These are phyloP conservation scores for Trichoderma endophyticum DNA, from an alignment of 2,329 filamentous ascomycete genomes.

Conservation along the genomic window DNA sequence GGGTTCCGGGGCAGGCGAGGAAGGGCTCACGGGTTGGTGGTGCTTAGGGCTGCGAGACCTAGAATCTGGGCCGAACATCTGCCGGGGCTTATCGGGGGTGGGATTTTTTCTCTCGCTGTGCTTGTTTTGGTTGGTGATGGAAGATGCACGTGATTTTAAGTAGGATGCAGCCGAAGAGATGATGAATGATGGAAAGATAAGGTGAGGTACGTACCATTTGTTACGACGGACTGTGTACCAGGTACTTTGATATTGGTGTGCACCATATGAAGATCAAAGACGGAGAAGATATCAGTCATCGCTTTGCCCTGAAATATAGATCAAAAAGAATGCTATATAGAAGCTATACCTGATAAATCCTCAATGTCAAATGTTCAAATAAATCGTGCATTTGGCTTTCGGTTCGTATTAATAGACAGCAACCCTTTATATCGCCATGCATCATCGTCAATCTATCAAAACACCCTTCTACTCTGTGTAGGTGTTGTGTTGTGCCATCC, in stretches of 20 bases:
- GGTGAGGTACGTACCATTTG: not conserved
- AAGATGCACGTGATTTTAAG: not conserved
- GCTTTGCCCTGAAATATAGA: not conserved
- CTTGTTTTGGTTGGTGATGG: not conserved
- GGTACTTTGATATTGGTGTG: not conserved
- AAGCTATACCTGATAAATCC: not conserved
- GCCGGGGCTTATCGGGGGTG: slow-evolving; percentile 27
- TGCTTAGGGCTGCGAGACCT: slow-evolving; percentile 44
- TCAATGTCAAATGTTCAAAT: not conserved
- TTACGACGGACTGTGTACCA: not conserved
- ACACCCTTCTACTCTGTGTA: not conserved
- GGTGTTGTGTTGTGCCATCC: not conserved
- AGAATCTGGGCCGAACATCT: slow-evolving; percentile 32
- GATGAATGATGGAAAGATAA: not conserved
- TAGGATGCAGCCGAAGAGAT: not conserved
- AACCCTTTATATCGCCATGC: not conserved
- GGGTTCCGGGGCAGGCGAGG: slow-evolving; percentile 34
- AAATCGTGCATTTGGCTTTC: not conserved
- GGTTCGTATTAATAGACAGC: not conserved
- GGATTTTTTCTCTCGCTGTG: not conserved
- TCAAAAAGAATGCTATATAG: not conserved
- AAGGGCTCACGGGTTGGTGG: slow-evolving; percentile 30
- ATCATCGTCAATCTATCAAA: slow-evolving; percentile 5
- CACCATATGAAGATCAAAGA: not conserved
- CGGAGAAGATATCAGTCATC: not conserved